Percentiles rank a stretch among this genome's conserved stretches.
These are phyloP conservation scores for Hymenoscyphus infarciens DNA, from an alignment of 2,329 filamentous ascomycete species.

Conservation along the genomic window DNA sequence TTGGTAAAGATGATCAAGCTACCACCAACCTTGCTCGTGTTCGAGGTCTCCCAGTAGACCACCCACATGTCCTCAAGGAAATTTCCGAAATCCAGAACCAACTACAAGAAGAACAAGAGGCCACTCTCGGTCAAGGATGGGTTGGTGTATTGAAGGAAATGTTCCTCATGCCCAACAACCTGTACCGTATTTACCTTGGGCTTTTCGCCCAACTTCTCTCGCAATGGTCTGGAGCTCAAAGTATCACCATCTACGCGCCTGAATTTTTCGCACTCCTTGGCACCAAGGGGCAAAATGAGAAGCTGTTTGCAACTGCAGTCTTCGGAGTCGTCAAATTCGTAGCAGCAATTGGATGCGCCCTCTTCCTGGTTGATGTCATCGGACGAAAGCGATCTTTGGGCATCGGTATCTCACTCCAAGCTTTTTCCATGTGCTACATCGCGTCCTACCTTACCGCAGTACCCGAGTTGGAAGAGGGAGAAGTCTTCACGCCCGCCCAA, in stretches of 20 bases:
- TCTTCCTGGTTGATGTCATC: conserved; percentile 77
- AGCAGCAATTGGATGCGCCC: conserved; percentile 63
- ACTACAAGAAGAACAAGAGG: conserved; percentile 68
- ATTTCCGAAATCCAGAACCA: conserved; percentile 61
- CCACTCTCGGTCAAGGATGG: conserved; percentile 62
- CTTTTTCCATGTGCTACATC: conserved; percentile 59
- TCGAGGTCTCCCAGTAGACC: conserved; percentile 55
- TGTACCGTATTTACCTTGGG: conserved; percentile 69
- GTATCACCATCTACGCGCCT: conserved; percentile 73
- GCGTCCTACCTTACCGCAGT: conserved; percentile 60
- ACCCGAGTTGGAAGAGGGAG: conserved; percentile 51
- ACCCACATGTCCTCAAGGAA: conserved; percentile 60
- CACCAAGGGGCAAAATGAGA: conserved; percentile 63
- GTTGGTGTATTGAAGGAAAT: conserved; percentile 65
- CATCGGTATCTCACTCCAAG: conserved; percentile 57
- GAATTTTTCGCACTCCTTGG: conserved; percentile 72
- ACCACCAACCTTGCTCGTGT: conserved; percentile 52
- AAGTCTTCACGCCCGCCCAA: conserved; percentile 43
- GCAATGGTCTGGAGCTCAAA: conserved; percentile 71
- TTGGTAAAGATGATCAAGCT: conserved; percentile 57
- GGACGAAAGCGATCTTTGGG: conserved; percentile 68
- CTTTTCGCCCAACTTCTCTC: conserved; percentile 66
- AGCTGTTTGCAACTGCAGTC: conserved; percentile 69
- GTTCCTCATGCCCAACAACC: conserved; percentile 62
- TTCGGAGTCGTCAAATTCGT: conserved; percentile 73